phyloP scores from a whole-genome alignment of 257 asterid species.

The Sherardia arvensis region DNA sequence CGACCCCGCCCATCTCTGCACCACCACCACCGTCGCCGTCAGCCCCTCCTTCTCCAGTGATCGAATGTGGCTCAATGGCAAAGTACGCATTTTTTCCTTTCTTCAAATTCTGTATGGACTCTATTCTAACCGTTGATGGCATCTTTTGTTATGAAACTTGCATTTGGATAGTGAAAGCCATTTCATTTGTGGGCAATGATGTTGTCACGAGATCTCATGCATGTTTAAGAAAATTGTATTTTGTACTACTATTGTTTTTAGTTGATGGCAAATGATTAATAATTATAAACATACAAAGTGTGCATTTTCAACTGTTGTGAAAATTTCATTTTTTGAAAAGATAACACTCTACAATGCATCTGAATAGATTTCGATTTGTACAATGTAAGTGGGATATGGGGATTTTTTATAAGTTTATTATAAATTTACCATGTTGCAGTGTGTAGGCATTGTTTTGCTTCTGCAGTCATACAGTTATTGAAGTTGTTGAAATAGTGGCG shows the following conservation, averaged over 20 bases:
- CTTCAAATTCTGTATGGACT: not conserved
- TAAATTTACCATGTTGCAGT: not conserved
- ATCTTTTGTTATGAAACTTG: not conserved
- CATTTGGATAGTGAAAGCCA: not conserved
- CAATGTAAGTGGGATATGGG: not conserved
- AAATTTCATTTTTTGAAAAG: not conserved
- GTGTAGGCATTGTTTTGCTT: not conserved
- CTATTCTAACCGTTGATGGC: not conserved
- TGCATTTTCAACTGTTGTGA: no score
- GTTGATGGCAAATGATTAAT: not conserved
- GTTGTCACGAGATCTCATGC: not conserved
- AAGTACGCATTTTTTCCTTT: slow-evolving; percentile 27
- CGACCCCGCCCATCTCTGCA: slow-evolving; percentile 92
- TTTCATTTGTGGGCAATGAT: not conserved
- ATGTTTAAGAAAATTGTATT: no score
- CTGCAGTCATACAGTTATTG: not conserved
- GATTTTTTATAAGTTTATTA: no score
- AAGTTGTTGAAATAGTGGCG: not conserved
- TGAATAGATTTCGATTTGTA: no score
- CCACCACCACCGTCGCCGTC: slow-evolving; percentile 97
- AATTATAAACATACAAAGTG: not conserved
- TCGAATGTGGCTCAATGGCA: slow-evolving; percentile 94
- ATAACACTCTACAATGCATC: not conserved
- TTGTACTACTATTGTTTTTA: no score
- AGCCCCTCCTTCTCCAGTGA: slow-evolving; percentile 65